Base-by-base conservation (phyloP, 2,329 filamentous ascomycete genomes). In the Phialemonium atrogriseum region DNA sequence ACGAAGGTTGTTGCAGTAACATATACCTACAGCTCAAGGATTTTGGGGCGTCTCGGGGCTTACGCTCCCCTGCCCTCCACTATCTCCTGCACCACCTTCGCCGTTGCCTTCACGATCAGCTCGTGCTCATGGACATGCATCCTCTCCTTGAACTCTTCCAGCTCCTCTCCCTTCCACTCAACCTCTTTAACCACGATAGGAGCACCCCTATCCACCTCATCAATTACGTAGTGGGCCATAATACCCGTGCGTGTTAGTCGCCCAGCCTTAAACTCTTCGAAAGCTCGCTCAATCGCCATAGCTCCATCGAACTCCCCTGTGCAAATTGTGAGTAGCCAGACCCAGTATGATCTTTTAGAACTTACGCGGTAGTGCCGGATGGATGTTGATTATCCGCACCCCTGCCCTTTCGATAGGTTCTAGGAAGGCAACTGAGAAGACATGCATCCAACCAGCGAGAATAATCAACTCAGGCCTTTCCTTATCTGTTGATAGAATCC, bases 391-490 rank as follows among this genome's bases (percentile, higher is more conserved):
- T 26, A 89, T 77, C 15, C 68, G 70, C 21, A 89, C 65, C 0
- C 69, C 70, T 0, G 66, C 73, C 10, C 55, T 60, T 20, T 73
- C 67, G 7, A 94, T 51, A 2, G 84, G 83, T 7, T 70, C 66
- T 28, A 94, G 62, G 52, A 93, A 91, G 2, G 66, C 60, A 3
- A 66, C 63, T 0, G 77, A 78, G 29, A 93, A 71, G 35, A 93
- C 80, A 53, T 91, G 80, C 85, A 93, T 93, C 71, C 84, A 93
- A 3, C 87, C 86, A 4, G 84, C 80, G 43, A 87, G 82, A 7
- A 91, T 80, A 29, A 94, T 75, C 33, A 94, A 57, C 33, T 88
- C 73, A 0, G 86, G 85, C 35, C 58, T 58, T 40, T 80, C 71
- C 5, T 58, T 53, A 3, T 49, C 43, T 11, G 33, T 35, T 7